phyloP scores from a whole-genome alignment of 139 green algal genomes.

The Picochlorum sp. region DNA sequence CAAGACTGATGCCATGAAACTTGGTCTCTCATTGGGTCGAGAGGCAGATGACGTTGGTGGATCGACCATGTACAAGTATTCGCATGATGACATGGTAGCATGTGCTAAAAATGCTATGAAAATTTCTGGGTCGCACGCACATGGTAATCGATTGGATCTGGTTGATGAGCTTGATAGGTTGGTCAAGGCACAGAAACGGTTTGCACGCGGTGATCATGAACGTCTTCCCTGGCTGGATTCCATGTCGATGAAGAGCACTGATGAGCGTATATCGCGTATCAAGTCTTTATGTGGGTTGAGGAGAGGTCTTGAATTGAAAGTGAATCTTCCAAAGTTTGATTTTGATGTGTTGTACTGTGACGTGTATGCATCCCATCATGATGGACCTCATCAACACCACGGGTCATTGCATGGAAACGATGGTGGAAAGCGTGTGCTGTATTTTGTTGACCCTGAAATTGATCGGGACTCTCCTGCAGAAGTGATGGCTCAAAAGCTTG shows the following conservation, averaged over 20 bases:
- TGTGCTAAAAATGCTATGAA: too few species aligned
- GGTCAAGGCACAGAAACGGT: constrained; percentile 62
- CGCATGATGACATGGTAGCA: too few species aligned
- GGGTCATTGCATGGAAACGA: background rate
- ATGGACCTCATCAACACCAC: constrained; percentile 12
- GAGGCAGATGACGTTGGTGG: constrained; percentile 41
- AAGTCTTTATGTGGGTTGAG: constrained; percentile 34
- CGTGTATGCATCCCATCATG: too few species aligned
- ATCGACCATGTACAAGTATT: constrained; percentile 39
- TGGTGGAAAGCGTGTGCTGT: constrained; percentile 20
- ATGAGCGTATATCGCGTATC: constrained; percentile 34
- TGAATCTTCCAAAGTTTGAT: too few species aligned
- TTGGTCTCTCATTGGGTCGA: constrained; percentile 51
- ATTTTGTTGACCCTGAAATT: constrained; percentile 67
- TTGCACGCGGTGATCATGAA: constrained; percentile 66
- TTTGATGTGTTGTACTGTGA: too few species aligned
- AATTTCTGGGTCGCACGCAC: too few species aligned
- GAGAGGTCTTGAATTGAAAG: background rate
- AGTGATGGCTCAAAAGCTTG: constrained; percentile 89
- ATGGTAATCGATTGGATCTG: background rate
- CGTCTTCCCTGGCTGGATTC: constrained; percentile 77
- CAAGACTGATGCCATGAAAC: constrained; percentile 60
- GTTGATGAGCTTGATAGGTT: constrained; percentile 46
- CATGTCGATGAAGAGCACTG: constrained; percentile 41
- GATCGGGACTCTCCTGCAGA: constrained; percentile 76